A percentile compares a stretch with the other conserved stretches of the same genome.
Evolutionary conservation across 345 rosid genomes (phyloP).

Genomic region (Atalantia buxifolia): DNA sequence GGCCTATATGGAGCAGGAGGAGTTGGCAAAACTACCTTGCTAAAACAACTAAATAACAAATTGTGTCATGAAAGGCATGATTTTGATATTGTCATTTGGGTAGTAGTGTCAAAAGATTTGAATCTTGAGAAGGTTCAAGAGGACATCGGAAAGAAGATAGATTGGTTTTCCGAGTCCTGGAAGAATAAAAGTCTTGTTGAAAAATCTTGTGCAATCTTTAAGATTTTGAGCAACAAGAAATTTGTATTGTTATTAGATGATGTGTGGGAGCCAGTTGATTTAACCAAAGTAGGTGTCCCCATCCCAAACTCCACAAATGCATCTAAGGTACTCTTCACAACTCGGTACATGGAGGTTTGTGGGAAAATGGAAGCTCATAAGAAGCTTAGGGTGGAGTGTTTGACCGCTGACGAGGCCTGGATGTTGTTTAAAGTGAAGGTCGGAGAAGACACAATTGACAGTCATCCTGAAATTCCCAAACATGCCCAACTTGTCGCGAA

Average conservation of each 20-base stretch:
- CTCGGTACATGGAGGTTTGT: not conserved
- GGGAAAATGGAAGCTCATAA: not conserved
- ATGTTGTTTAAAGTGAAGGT: not conserved
- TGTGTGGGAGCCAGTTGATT: not conserved
- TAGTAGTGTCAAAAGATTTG: not conserved
- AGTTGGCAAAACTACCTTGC: not conserved
- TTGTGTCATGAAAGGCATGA: not conserved
- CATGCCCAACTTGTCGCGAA: not conserved
- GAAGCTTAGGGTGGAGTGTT: not conserved
- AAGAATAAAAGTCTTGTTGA: not conserved
- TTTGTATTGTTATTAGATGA: not conserved
- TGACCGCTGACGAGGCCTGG: not conserved
- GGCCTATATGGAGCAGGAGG: conserved; percentile 9
- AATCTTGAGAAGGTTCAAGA: not conserved
- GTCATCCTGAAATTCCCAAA: not conserved
- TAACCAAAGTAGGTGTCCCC: not conserved
- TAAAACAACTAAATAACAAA: not conserved
- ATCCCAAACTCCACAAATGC: not conserved
- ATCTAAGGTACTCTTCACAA: not conserved
- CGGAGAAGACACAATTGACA: not conserved
- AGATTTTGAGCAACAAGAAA: not conserved
- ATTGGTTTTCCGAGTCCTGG: not conserved
- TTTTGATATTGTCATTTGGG: not conserved
- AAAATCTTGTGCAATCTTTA: not conserved
- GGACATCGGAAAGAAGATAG: not conserved